These are phyloP conservation scores for Xylariomycetidae sp. DNA, from an alignment of 2,329 filamentous ascomycete species.

Conservation along the genomic window DNA sequence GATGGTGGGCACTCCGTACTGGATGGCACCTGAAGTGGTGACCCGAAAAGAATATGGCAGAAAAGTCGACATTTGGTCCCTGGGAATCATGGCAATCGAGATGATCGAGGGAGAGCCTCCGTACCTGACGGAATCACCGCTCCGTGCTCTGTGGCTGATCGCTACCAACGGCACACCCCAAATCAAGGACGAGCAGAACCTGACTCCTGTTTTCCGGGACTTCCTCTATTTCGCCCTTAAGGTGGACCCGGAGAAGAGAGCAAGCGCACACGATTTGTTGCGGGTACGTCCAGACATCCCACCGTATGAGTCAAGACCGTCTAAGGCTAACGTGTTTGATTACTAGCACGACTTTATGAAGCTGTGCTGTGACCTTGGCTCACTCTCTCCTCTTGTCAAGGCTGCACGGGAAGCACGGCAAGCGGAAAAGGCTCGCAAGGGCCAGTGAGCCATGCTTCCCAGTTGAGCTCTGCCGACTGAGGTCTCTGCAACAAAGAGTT, in stretches of 20 bases:
- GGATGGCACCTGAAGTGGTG: slow-evolving; percentile 99
- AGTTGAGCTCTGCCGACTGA: no score
- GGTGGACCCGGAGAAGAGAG: slow-evolving; percentile 94
- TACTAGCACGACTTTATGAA: slow-evolving; percentile 74
- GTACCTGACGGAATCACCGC: slow-evolving; percentile 89
- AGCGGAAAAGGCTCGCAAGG: slow-evolving; percentile 75
- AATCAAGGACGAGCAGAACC: slow-evolving; percentile 85
- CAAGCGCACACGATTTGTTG: slow-evolving; percentile 87
- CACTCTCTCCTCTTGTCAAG: slow-evolving; percentile 79
- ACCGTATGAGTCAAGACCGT: slow-evolving; percentile 12
- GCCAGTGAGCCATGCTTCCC: slow-evolving; percentile 25
- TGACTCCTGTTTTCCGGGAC: slow-evolving; percentile 79
- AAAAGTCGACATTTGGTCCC: slow-evolving; percentile 97
- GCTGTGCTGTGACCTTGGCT: slow-evolving; percentile 64
- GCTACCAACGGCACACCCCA: slow-evolving; percentile 92
- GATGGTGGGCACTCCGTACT: slow-evolving; percentile 98
- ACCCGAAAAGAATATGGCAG: slow-evolving; percentile 96
- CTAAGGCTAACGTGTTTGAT: slow-evolving; percentile 17
- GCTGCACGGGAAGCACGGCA: slow-evolving; percentile 79
- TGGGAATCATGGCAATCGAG: slow-evolving; percentile 99
- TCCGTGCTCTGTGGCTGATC: slow-evolving; percentile 90
- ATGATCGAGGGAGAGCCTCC: slow-evolving; percentile 99
- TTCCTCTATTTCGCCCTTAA: slow-evolving; percentile 91
- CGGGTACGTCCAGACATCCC: slow-evolving; percentile 56
- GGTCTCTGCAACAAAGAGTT: no score